Evolutionary conservation across 2,329 filamentous ascomycete genomes (phyloP).

Genomic region (Stagonosporopsis rhizophila): DNA sequence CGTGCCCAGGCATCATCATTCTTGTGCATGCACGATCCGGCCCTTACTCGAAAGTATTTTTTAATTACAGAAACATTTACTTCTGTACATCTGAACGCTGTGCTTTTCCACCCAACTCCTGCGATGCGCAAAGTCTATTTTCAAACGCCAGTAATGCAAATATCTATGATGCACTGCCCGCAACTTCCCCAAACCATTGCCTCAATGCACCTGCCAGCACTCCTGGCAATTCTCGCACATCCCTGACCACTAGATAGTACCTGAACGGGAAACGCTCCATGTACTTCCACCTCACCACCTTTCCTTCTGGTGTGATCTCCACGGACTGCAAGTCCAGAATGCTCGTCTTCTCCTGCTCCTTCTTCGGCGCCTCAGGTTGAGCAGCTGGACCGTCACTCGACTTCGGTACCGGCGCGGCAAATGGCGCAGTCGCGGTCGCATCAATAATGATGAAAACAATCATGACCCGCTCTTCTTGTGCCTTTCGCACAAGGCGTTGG

Average conservation of each 20-base stretch:
- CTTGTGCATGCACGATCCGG: neutral
- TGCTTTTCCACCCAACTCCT: neutral
- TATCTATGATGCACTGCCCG: slow-evolving; percentile 47
- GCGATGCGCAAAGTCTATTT: neutral
- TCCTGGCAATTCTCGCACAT: slow-evolving; percentile 87
- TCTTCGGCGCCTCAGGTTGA: slow-evolving; percentile 29
- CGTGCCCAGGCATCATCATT: neutral
- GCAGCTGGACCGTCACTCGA: slow-evolving; percentile 12
- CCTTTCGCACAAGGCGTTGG: slow-evolving; percentile 80
- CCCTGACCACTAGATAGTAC: slow-evolving; percentile 93
- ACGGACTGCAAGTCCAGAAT: slow-evolving; percentile 91
- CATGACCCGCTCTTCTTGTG: slow-evolving; percentile 94
- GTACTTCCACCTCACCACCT: slow-evolving; percentile 85
- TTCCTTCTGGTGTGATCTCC: slow-evolving; percentile 74
- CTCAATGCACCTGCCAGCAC: slow-evolving; percentile 87
- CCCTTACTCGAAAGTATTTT: neutral
- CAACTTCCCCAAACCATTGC: slow-evolving; percentile 89
- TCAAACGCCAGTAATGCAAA: slow-evolving; percentile 2
- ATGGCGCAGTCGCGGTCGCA: slow-evolving; percentile 48
- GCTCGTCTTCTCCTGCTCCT: slow-evolving; percentile 64
- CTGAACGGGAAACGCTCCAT: slow-evolving; percentile 95
- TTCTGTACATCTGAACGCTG: neutral
- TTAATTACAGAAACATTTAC: neutral
- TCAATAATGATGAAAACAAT: slow-evolving; percentile 98
- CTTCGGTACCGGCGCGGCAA: slow-evolving; percentile 10